Evolutionary conservation across 2,329 filamentous ascomycete species (phyloP).

Genomic region (Microdochium bolleyi): DNA sequence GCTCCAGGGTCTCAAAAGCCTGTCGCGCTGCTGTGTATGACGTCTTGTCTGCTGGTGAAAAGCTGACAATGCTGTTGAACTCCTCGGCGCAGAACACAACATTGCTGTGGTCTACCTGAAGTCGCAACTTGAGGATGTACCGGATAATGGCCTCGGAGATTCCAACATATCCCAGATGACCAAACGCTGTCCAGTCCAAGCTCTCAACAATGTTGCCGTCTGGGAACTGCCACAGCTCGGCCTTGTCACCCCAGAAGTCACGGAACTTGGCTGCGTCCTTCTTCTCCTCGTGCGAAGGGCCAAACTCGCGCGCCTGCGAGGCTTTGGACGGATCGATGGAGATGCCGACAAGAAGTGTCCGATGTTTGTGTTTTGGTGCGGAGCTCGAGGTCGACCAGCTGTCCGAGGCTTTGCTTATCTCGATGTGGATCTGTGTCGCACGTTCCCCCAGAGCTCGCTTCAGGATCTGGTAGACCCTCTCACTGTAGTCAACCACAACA

Average conservation of each 20-base stretch:
- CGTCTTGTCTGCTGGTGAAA: constrained; percentile 38
- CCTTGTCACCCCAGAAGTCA: constrained; percentile 89
- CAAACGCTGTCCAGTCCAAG: constrained; percentile 69
- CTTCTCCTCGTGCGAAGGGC: constrained; percentile 79
- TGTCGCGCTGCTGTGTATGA: constrained; percentile 63
- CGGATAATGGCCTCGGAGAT: constrained; percentile 74
- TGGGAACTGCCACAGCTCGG: constrained; percentile 89
- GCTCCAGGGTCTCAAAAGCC: constrained; percentile 66
- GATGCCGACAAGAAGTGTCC: constrained; percentile 54
- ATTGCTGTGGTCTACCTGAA: constrained; percentile 50
- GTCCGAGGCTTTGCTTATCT: background rate
- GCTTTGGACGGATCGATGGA: constrained; percentile 66
- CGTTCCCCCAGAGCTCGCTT: constrained; percentile 69
- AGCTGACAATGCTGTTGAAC: constrained; percentile 37
- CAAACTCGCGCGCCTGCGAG: constrained; percentile 74
- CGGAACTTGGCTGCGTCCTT: constrained; percentile 75
- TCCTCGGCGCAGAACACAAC: constrained; percentile 42
- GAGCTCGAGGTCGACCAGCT: constrained; percentile 41
- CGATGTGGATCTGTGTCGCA: constrained; percentile 57
- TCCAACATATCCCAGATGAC: constrained; percentile 39
- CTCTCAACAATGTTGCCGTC: constrained; percentile 92
- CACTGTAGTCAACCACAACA: constrained; percentile 34
- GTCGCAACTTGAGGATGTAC: constrained; percentile 63
- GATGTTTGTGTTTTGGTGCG: constrained; percentile 18
- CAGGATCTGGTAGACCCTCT: constrained; percentile 57